phyloP scores from a whole-genome alignment of 2,329 filamentous ascomycete species.

The Periconia sp. region DNA sequence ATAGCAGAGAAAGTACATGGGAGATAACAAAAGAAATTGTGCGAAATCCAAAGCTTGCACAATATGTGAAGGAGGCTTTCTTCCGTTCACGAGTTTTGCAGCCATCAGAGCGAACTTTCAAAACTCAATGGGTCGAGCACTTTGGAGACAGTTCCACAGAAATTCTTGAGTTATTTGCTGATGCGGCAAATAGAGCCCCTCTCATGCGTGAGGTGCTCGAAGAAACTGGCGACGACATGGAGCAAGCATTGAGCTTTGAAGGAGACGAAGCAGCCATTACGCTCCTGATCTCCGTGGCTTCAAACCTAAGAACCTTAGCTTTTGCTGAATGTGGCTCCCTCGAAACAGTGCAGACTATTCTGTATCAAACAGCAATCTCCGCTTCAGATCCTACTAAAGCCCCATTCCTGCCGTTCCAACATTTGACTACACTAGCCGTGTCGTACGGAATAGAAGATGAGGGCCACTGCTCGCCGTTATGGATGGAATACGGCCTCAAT shows the following conservation, averaged over 20 bases:
- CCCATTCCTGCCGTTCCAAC: background rate
- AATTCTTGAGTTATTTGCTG: background rate
- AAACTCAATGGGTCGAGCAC: no score
- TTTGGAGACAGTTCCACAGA: no score
- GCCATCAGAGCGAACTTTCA: no score
- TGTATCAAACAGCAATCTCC: background rate
- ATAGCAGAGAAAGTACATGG: no score
- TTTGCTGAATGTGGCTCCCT: background rate
- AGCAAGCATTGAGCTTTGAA: background rate
- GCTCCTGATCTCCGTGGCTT: background rate
- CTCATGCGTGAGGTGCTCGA: background rate
- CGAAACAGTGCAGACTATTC: background rate
- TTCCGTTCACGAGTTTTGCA: no score
- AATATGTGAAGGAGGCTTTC: background rate
- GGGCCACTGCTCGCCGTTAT: background rate
- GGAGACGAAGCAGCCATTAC: background rate
- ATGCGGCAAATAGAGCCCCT: background rate
- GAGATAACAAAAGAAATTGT: slow-evolving; percentile 1
- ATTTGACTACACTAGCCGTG: background rate
- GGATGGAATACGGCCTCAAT: background rate
- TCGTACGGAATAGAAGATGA: background rate
- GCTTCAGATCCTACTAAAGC: background rate
- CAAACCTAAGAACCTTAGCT: background rate
- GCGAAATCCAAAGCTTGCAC: background rate
- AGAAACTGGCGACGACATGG: background rate